Evolutionary conservation across 208 protist species (phyloP).

Genomic region (Balamuthia mandrillaris): DNA sequence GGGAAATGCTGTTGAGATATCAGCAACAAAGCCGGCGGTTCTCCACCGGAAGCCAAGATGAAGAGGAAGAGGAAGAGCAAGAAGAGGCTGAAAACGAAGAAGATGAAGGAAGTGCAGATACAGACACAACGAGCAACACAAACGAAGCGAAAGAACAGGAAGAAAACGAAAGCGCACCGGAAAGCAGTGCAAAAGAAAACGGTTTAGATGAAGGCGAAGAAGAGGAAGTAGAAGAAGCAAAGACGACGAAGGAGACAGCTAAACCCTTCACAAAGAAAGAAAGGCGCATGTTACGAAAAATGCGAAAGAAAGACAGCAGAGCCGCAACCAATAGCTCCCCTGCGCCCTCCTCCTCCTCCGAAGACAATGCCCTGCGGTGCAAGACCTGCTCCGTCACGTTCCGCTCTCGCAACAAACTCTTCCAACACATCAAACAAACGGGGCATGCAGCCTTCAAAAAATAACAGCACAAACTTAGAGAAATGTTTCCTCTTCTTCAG

Average conservation of each 20-base stretch:
- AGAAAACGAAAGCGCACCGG: neutral
- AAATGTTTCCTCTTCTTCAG: too few species aligned
- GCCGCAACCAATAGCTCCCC: too few species aligned
- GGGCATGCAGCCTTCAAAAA: constrained; percentile 20
- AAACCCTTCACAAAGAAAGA: too few species aligned
- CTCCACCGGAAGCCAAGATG: neutral
- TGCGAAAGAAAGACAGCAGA: too few species aligned
- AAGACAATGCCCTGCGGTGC: neutral
- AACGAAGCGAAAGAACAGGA: neutral
- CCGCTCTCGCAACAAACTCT: constrained; percentile 18
- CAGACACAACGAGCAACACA: neutral
- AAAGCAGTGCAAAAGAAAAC: neutral
- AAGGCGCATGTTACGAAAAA: too few species aligned
- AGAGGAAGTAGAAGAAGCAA: neutral
- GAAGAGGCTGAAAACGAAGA: neutral
- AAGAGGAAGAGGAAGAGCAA: neutral
- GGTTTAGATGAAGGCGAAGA: neutral
- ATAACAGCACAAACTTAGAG: neutral
- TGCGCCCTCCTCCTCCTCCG: too few species aligned
- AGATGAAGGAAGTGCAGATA: neutral
- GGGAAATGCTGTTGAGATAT: neutral
- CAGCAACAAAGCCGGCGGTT: neutral
- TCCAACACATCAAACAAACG: constrained; percentile 28
- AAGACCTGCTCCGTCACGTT: neutral
- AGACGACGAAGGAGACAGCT: too few species aligned